Conservation (phyloP, 192 early-diverging fungal genomes). For the Backusella australiensis region DNA sequence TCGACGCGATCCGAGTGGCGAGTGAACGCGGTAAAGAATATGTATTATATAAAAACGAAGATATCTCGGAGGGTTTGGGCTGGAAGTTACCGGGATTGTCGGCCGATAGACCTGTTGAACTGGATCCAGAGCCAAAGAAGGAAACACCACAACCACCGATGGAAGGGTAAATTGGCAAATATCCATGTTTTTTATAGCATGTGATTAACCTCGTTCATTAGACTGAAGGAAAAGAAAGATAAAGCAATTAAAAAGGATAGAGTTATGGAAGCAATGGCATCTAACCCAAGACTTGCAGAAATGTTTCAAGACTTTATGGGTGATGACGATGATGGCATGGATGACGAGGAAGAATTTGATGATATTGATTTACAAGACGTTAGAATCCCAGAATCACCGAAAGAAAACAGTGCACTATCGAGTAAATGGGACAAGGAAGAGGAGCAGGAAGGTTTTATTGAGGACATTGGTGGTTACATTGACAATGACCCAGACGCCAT, state of each 20-base stretch:
- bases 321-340: neutral
- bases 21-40: slow-evolving; percentile 81
- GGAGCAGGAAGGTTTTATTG: slow-evolving; percentile 27
- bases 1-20: slow-evolving; percentile 65
- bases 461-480: slow-evolving; percentile 25
- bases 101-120: slow-evolving; percentile 9
- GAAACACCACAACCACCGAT: slow-evolving; percentile 15
- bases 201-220: neutral
- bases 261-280: neutral
- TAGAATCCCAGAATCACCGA: neutral
- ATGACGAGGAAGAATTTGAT: neutral
- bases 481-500: neutral
- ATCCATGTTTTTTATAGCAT: neutral
- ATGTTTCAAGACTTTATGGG: neutral
- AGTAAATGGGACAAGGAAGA: neutral
- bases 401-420: neutral
- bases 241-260: slow-evolving; percentile 15
- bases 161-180: neutral
- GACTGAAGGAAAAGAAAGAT: slow-evolving; percentile 17
- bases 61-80: slow-evolving; percentile 52
- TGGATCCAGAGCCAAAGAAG: slow-evolving; percentile 15
- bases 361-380: neutral
- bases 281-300: neutral
- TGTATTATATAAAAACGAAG: slow-evolving; percentile 82
- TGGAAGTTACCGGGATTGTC: slow-evolving; percentile 58